These are phyloP conservation scores for Pythium phragmitis DNA, from an alignment of 352 stramenopile genomes.

Conservation along the genomic window DNA sequence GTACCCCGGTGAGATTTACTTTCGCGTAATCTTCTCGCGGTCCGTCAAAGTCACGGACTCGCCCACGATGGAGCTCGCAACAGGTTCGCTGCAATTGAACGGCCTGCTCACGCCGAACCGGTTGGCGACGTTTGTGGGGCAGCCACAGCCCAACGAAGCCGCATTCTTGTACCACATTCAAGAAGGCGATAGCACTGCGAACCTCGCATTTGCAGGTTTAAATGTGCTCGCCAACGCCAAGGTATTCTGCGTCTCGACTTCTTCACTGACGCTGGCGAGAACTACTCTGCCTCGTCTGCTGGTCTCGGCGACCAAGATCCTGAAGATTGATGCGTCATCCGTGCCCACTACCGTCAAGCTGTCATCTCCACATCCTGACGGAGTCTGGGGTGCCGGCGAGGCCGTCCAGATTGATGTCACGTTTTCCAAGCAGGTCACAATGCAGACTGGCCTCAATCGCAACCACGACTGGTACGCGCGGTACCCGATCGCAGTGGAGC, in stretches of 20 bases:
- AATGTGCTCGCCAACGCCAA: constrained; percentile 38
- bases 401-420: constrained; percentile 65
- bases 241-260: constrained; percentile 52
- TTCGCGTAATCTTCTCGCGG: constrained; percentile 62
- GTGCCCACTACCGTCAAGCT: constrained; percentile 61
- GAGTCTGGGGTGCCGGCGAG: constrained; percentile 57
- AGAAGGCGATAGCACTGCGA: constrained; percentile 47
- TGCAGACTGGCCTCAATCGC: constrained; percentile 60
- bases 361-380: constrained; percentile 47
- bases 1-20: constrained; percentile 64
- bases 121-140: constrained; percentile 40
- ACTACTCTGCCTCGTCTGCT: constrained; percentile 36
- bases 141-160: constrained; percentile 45
- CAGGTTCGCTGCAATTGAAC: constrained; percentile 47
- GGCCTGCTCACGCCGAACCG: constrained; percentile 47
- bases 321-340: constrained; percentile 54
- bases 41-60: constrained; percentile 44
- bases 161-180: constrained; percentile 70
- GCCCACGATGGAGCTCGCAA: constrained; percentile 56
- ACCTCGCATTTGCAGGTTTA: constrained; percentile 51
- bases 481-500: constrained; percentile 39
- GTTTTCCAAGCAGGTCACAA: constrained; percentile 62
- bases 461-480: constrained; percentile 56
- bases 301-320: constrained; percentile 29
- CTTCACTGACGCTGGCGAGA: constrained; percentile 33